These are phyloP conservation scores for Phlebiopsis flavidoalba DNA, from an alignment of 768 basidiomycete genomes.

Conservation along the genomic window DNA sequence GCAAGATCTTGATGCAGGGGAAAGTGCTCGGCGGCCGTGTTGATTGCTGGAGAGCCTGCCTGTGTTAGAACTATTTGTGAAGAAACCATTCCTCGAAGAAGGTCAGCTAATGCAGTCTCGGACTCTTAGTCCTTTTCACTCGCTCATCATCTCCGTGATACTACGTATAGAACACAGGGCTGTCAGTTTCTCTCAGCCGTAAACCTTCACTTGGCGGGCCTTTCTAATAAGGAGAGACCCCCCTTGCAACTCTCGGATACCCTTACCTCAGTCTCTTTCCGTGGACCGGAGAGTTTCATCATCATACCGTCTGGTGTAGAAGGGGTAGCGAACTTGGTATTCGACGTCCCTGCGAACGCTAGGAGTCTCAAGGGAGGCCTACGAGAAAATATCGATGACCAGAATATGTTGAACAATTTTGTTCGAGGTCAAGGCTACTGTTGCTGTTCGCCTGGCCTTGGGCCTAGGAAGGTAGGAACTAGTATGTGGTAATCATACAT, in stretches of 20 bases:
- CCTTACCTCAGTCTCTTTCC: constrained; percentile 62
- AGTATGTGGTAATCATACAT: background rate
- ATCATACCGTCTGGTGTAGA: constrained; percentile 68
- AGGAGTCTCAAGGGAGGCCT: constrained; percentile 60
- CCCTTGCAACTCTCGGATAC: constrained; percentile 64
- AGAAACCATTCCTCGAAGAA: constrained; percentile 79
- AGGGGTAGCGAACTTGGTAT: constrained; percentile 73
- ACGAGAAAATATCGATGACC: constrained; percentile 47
- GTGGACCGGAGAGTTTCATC: constrained; percentile 59
- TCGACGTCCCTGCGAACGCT: constrained; percentile 69
- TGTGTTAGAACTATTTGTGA: constrained; percentile 75
- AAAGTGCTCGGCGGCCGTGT: constrained; percentile 54
- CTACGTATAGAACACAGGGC: constrained; percentile 53
- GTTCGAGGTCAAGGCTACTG: constrained; percentile 63
- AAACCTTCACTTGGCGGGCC: constrained; percentile 51
- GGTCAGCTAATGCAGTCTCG: constrained; percentile 37
- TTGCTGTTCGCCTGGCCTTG: constrained; percentile 65
- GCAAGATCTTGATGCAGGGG: constrained; percentile 75
- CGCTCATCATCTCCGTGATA: background rate
- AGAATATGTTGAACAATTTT: constrained; percentile 39
- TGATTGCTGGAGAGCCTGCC: constrained; percentile 64
- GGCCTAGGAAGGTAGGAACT: constrained; percentile 60
- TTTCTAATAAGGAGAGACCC: constrained; percentile 34
- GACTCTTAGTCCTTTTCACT: background rate
- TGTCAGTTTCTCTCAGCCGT: constrained; percentile 57